Percentiles rank a stretch among this genome's conserved stretches.
phyloP scores from a whole-genome alignment of 2,329 filamentous ascomycete species.

The Metarhizium sp. region DNA sequence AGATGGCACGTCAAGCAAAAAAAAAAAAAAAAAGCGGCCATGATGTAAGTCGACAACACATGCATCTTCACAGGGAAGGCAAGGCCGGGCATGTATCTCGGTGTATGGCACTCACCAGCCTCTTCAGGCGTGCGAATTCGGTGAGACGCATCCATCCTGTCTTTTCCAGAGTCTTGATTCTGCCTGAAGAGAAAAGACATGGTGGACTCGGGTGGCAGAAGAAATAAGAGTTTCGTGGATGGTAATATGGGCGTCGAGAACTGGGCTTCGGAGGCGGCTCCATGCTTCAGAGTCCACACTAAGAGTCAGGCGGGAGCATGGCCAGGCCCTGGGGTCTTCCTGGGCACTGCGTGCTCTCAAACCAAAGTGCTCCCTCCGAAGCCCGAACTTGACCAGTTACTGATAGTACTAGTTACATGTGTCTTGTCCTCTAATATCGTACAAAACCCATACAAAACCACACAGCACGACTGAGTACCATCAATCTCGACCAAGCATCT shows the following conservation, averaged over 20 bases:
- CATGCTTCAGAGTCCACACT: no score
- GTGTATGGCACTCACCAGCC: slow-evolving; percentile 42
- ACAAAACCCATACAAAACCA: no score
- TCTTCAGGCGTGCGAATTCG: slow-evolving; percentile 52
- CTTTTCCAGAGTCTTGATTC: slow-evolving; percentile 15
- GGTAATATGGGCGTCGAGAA: not conserved
- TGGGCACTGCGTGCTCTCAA: no score
- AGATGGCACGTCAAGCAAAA: not conserved
- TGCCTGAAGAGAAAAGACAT: slow-evolving; percentile 27
- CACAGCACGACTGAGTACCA: no score
- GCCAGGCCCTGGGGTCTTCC: not conserved
- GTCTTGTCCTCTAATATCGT: no score
- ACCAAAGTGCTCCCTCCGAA: no score
- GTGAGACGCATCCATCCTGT: slow-evolving; percentile 32
- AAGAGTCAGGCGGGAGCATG: not conserved
- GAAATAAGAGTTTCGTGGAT: not conserved
- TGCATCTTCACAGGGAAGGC: not conserved
- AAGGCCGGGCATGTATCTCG: not conserved
- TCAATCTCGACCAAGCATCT: no score
- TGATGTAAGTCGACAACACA: not conserved
- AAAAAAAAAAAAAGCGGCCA: not conserved
- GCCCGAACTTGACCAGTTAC: no score
- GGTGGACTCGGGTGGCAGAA: slow-evolving; percentile 5
- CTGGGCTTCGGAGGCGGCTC: not conserved
- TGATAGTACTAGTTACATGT: no score